Base-by-base conservation (phyloP, 768 basidiomycete species). In the Butyriboletus loyo region DNA sequence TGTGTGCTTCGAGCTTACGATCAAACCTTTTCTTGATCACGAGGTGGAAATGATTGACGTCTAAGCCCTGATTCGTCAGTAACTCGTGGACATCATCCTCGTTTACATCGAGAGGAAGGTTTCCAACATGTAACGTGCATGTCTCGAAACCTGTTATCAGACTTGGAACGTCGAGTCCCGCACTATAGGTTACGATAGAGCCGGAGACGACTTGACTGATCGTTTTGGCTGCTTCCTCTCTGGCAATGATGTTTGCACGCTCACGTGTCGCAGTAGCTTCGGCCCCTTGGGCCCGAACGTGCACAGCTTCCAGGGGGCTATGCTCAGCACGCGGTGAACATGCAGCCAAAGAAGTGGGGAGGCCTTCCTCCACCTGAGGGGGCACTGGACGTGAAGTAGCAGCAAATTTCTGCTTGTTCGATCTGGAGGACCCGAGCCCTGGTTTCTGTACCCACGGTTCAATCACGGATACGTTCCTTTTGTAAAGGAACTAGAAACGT, bases 71-170 rank as follows among this genome's bases (percentile, higher is more conserved):
- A 31, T 68, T 67, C 4, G 62, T 60, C 50, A 84, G 75, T 9
- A 84, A 65, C 0, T 69, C 66, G 6, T 52, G 66, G 13, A 84
- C 64, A 38, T 83, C 79, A 4, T 64, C 55, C 5, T 61, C 61
- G 38, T 64, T 73, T 3, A 71, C 70, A 32, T 77, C 65, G 21
- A 51, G 40, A 0, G 82, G 79, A 27, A 85, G 67, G 50, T 76
- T 76, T 46, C 66, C 70, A 41, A 85, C 65, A 2, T 63, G 74
- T 24, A 85, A 62, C 10, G 72, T 71, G 57, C 77, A 79, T 7
- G 77, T 74, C 37, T 85, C 79, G 55, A 81, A 83, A 5, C 80
- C 81, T 17, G 76, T 70, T 25, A 80, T 62, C 28, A 82, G 54
- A 30, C 69, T 61, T 34, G 65, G 65, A 35, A 85, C 67, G n/a